Evolutionary conservation across 2,329 filamentous ascomycete genomes (phyloP).

Genomic region (Dactylellina parvicollis): DNA sequence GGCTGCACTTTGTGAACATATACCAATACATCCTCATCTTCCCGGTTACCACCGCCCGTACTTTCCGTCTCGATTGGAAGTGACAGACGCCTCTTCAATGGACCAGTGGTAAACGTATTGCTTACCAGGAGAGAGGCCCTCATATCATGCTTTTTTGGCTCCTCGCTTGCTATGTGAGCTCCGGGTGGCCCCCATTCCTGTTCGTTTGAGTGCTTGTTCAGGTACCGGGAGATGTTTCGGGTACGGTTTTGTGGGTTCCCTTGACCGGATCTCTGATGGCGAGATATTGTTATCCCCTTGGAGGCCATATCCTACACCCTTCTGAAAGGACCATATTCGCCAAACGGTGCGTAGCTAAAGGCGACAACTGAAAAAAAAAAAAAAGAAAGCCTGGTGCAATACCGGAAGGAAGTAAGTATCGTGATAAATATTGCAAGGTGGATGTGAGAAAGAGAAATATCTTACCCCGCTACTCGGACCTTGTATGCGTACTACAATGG

Average conservation of each 20-base stretch:
- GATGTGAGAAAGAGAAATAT: no score
- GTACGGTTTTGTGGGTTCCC: constrained; percentile 9
- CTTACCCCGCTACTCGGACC: no score
- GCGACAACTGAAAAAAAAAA: not conserved
- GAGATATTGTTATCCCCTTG: constrained; percentile 38
- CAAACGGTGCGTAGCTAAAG: constrained; percentile 5
- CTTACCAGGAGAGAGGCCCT: constrained; percentile 75
- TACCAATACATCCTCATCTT: constrained; percentile 79
- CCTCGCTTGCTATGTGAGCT: constrained; percentile 67
- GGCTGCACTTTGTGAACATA: constrained; percentile 88
- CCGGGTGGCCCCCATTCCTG: constrained; percentile 62
- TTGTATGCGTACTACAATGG: no score
- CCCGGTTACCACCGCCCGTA: constrained; percentile 64
- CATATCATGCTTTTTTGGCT: constrained; percentile 69
- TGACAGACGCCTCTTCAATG: constrained; percentile 57
- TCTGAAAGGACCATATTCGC: constrained; percentile 48
- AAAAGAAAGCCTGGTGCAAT: not conserved
- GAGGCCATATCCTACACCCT: constrained; percentile 43
- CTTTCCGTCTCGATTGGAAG: constrained; percentile 56
- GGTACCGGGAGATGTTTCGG: constrained; percentile 37
- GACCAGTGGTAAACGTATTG: constrained; percentile 57
- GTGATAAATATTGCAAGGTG: no score
- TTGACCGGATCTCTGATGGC: constrained; percentile 23
- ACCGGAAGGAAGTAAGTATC: not conserved
- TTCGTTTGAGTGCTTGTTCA: constrained; percentile 12